These are phyloP conservation scores for Strobilomyces dryophilus DNA, from an alignment of 768 basidiomycete species.

Conservation along the genomic window DNA sequence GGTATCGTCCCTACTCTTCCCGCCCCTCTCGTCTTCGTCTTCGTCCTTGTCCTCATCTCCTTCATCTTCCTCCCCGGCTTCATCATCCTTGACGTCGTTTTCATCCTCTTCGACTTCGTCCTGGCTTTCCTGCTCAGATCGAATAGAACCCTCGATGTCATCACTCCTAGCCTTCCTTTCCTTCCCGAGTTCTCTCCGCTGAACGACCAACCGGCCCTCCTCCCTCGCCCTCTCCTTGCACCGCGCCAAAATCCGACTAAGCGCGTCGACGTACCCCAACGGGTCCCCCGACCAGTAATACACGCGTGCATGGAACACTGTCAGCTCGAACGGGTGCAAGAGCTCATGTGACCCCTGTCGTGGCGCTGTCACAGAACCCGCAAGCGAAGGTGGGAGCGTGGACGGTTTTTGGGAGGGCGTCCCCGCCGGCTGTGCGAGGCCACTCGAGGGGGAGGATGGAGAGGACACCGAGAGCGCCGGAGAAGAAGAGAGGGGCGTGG, in stretches of 20 bases:
- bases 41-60: not conserved
- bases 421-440: conserved; percentile 20
- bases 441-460: conserved; percentile 19
- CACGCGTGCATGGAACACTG: conserved; percentile 67
- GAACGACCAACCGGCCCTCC: conserved; percentile 15
- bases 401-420: conserved; percentile 21
- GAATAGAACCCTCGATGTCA: not conserved
- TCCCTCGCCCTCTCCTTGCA: conserved; percentile 53
- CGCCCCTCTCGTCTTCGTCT: not conserved
- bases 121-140: not conserved
- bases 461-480: conserved; percentile 2
- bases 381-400: not conserved
- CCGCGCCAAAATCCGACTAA: conserved; percentile 55
- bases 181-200: conserved; percentile 7
- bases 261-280: conserved; percentile 74
- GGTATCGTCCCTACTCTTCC: not conserved
- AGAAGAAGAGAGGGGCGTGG: conserved; percentile 34
- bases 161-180: not conserved
- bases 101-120: conserved; percentile 22
- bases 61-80: not conserved
- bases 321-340: conserved; percentile 45
- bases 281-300: conserved; percentile 82
- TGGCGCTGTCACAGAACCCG: conserved; percentile 21
- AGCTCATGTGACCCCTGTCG: conserved; percentile 8
- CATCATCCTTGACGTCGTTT: not conserved